Conservation (phyloP, 495 filamentous ascomycete species). For the Umbilicaria muhlenbergii region DNA sequence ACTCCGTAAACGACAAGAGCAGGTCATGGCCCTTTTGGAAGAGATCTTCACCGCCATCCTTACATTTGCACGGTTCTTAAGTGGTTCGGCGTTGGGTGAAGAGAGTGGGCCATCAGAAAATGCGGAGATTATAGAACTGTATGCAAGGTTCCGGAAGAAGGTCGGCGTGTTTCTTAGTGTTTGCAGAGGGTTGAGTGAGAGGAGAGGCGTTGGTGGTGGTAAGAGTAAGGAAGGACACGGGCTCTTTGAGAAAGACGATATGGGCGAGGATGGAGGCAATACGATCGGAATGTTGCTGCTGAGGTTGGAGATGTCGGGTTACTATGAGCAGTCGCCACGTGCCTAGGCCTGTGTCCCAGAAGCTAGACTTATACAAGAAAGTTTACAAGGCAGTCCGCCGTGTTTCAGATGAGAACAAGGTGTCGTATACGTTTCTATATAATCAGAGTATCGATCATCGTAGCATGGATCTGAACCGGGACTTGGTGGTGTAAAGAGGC, state of each 20-base stretch:
- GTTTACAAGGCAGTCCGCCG: too few relatives aligned
- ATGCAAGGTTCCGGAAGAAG: conserved; percentile 10
- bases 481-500: too few relatives aligned
- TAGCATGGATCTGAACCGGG: too few relatives aligned
- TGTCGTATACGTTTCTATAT: too few relatives aligned
- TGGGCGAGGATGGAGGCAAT: conserved; percentile 4
- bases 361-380: too few relatives aligned
- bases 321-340: conserved; percentile 1
- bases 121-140: neutral
- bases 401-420: too few relatives aligned
- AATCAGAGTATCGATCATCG: too few relatives aligned
- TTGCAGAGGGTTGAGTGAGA: conserved; percentile 11
- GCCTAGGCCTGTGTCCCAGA: too few relatives aligned
- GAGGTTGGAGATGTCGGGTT: conserved; percentile 11
- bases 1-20: conserved; percentile 50
- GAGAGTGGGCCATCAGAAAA: neutral
- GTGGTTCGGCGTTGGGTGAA: neutral
- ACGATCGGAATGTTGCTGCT: conserved; percentile 9
- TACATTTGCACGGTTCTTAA: conserved; percentile 32
- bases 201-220: conserved; percentile 1
- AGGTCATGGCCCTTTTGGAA: conserved; percentile 59
- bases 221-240: neutral
- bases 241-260: neutral
- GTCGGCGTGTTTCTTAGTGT: conserved; percentile 9
- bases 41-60: conserved; percentile 61